Conservation (phyloP, 305 asterid genomes). For the Ilex paraguariensis region DNA sequence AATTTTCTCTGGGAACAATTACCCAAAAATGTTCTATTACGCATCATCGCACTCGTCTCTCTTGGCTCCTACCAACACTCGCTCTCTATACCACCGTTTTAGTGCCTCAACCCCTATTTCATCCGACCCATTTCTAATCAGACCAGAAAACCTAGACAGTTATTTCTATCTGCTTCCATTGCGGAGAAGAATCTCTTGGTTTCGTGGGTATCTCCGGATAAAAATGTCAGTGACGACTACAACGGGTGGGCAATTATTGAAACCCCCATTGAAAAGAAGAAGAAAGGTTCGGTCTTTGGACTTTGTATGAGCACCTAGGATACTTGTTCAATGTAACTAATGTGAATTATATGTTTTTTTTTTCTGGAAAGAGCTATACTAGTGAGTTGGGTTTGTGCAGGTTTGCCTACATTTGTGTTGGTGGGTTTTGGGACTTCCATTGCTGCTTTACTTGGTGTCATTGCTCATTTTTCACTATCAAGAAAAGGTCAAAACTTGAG, state of each 20-base stretch:
- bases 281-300: constrained; percentile 21
- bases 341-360: neutral
- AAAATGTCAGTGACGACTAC: constrained; percentile 36
- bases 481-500: constrained; percentile 34
- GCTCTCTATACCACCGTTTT: constrained; percentile 31
- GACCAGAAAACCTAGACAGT: constrained; percentile 28
- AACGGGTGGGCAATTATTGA: constrained; percentile 80
- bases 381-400: constrained; percentile 33
- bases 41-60: constrained; percentile 34
- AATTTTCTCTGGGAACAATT: no score
- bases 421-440: constrained; percentile 59
- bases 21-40: no score
- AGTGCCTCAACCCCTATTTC: constrained; percentile 22
- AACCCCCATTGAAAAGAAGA: constrained; percentile 30
- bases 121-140: constrained; percentile 26
- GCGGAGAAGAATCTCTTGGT: constrained; percentile 35
- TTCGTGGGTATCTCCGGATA: constrained; percentile 52
- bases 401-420: constrained; percentile 41
- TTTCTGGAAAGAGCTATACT: constrained; percentile 1
- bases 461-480: constrained; percentile 48
- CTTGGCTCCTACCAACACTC: constrained; percentile 33
- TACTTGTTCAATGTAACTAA: neutral
- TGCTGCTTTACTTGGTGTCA: constrained; percentile 51
- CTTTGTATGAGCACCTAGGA: neutral
- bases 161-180: constrained; percentile 43